Conservation (phyloP, 805 yeast species). For the Tetrapisispora nanseiensis region DNA sequence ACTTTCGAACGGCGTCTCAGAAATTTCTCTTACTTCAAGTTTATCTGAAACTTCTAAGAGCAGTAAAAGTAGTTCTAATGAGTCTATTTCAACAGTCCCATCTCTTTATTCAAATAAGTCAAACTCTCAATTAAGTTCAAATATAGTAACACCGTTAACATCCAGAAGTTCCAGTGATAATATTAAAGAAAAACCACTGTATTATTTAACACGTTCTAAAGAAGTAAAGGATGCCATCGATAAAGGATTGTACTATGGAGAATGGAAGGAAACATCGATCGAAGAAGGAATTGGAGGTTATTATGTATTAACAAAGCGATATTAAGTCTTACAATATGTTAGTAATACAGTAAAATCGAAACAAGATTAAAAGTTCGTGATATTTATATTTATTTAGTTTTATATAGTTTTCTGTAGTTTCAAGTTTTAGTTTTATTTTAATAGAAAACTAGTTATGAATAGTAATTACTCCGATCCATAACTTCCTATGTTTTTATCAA, state of each 20-base stretch:
- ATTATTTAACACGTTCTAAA: slow-evolving; percentile 31
- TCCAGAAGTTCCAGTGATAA: not conserved
- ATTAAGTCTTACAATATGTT: not conserved
- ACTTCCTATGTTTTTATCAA: no score
- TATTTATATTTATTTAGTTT: not conserved
- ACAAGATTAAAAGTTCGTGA: not conserved
- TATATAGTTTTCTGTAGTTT: not conserved
- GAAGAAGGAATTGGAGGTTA: slow-evolving; percentile 31
- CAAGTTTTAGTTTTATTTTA: not conserved
- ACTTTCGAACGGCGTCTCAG: not conserved
- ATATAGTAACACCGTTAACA: not conserved
- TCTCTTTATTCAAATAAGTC: not conserved
- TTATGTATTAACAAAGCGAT: slow-evolving; percentile 11
- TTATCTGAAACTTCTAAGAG: not conserved
- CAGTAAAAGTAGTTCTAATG: not conserved
- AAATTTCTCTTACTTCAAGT: not conserved
- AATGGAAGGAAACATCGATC: slow-evolving; percentile 29
- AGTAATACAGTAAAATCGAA: no score
- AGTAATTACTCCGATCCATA: no score
- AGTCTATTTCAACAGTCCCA: not conserved
- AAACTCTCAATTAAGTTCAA: not conserved
- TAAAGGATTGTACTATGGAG: slow-evolving; percentile 28
- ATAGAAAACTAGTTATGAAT: no score
- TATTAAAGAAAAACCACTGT: slow-evolving; percentile 11
- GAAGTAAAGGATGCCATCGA: slow-evolving; percentile 31